Evolutionary conservation across 2,329 filamentous ascomycete species (phyloP), one percentile per base, ranked within the genome.

Genomic region (Hymenoscyphus scutula): DNA sequence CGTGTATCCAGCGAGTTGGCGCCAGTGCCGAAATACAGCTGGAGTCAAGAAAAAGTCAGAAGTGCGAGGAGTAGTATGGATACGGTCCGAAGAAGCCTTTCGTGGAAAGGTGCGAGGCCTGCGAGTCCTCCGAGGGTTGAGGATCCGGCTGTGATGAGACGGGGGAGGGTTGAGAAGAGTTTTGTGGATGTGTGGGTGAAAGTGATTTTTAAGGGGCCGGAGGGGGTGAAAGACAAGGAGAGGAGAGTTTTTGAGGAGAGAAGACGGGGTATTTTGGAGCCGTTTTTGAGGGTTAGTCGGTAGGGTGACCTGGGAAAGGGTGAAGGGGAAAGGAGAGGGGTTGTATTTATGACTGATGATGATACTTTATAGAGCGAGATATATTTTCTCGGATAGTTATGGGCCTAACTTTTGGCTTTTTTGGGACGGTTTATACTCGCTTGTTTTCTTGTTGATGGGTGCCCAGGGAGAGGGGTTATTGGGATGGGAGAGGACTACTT

Each of bases 101-200:
- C 68, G 58, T 73, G 72, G 68, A 72, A 70, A 48, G 66, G 65
- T 6, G 66, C 58, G 61, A 53, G 41, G 7, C 57, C 63, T 1
- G 63, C 67, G 0, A 34, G 65, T 68, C 38, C 76, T 62, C 77
- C 77, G 5, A 77, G 77, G 56, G n/a, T 32, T 10, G 57, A 59
- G 27, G 78, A 82, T 56, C 79, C 80, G 0, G 77, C 80, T 2
- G 72, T 83, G 15, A 78, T 81, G n/a, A 83, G 82, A 66, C 79
- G 87, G 60, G 79, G 84, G 64, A 79, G 81, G 1, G 82, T 88
- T 59, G 86, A 89, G 75, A 82, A 77, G 62, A 81, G 80, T 41
- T 84, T 89, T 45, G 87, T 89, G 0, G 83, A 85, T 57, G 76
- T 91, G 0, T 89, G 95, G 67, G 84, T 85, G 1, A 78, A 78